Evolutionary conservation across 257 asterid genomes (phyloP), one percentile per base, ranked within the genome.

Genomic region (Solanum medicagineum): DNA sequence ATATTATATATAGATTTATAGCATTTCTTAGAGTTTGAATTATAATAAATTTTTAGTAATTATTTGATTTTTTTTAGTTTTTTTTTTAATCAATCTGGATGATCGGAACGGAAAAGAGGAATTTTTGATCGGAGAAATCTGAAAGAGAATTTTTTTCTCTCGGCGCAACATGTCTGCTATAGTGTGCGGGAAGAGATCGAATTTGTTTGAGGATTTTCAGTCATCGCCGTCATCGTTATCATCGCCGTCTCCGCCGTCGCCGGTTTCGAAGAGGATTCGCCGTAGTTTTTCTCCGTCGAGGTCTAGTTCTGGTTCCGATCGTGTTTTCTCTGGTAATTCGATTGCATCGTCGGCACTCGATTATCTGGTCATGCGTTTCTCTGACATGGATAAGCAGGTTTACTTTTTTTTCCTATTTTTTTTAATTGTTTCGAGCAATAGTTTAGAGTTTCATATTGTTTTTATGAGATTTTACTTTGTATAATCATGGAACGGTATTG

Each of bases 171-270:
- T 93, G 99, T 95, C 98, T 95, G 99, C 65, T 53, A 91, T 93
- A 89, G 90, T 95, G 96, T 94, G 98, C 89, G 98, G 98, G 86
- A 95, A 95, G 98, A 95, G 99, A 92, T 93, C 98, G 90, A 93
- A 89, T 90, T 90, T 94, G 85, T 95, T 96, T 88, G 98, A 93
- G 90, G 98, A 95, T 65, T 92, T 94, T 87, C 97, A 77, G 15
- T 24, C 62, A 3, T 24, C 44, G 22, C 94, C 96, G 6, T 24
- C 42, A 1, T 24, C 42, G 42, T 36, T 36, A 11, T 49, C 70
- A 85, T 95, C 97, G 51, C 91, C 97, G 81, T 75, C 81, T 13
- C 3, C 44, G 44, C 94, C 97, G 16, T 8, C 24, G 87, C 97
- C 97, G 51, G 90, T 87, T 17, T 86, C 94, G 36, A 96, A 95